Base-by-base conservation (phyloP, 352 stramenopile genomes). In the Pythium brachiatum region DNA sequence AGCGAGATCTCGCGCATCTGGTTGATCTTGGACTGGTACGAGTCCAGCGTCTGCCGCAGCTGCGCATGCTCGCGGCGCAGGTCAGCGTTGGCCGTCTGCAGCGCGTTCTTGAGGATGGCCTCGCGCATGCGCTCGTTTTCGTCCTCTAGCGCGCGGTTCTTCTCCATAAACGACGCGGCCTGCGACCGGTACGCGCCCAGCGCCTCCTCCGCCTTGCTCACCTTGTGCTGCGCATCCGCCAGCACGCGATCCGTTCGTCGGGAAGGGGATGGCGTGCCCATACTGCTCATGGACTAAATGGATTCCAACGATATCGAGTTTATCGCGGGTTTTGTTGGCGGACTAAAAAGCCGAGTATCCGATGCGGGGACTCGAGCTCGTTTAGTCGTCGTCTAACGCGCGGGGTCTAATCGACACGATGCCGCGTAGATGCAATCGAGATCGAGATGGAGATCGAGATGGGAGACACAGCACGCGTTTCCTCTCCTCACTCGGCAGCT, bases 11-110 rank as follows among this genome's bases (percentile, higher is more conserved):
- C 84, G 58, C 84, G 72, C 82, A 92, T 92, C 62, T 91, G 83
- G 68, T 93, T 85, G 68, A 95, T 92, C 72, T 95, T 95, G 72
- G 69, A 86, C 78, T 95, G 83, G 70, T 90, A 92, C 72, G 83
- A 92, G 61, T 93, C 82, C 16, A 94, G 73, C 43, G 84, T 92
- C 73, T 95, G 86, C 11, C 83, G 83, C 53, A 95, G 70, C 68
- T 92, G 83, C 62, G 89, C 76, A 54, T 95, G 83, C 61, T 95
- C 86, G 31, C 83, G 83, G 26, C 84, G 82, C 39, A 93, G 69
- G 60, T 95, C 86, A 15, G 83, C 74, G 68, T 77, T 92, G 23
- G 86, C 86, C 60, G 90, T 83, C 57, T 92, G 77, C 34, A 92
- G 70, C 31, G 84, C 83, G 61, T 90, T 83, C 60, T 68, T 81